Conservation (phyloP, 139 green algal species). For the Trebouxia sp. region DNA sequence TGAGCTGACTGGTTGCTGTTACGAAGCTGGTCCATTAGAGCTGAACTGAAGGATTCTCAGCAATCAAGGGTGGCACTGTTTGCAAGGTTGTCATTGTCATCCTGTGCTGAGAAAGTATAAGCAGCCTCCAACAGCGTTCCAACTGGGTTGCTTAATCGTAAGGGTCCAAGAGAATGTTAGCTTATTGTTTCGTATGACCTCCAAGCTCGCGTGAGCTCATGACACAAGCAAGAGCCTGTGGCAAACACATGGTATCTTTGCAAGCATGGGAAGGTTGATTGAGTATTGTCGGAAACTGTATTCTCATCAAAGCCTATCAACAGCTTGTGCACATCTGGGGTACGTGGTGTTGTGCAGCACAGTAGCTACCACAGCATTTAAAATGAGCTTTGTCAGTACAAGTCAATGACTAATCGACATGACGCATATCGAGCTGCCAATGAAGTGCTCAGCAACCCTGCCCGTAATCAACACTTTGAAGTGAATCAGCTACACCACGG, state of each 20-base stretch:
- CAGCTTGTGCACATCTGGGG: slow-evolving; percentile 10
- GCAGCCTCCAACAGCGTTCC: slow-evolving; percentile 6
- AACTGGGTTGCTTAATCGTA: neutral
- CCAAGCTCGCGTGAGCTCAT: neutral
- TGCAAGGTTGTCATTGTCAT: too few species aligned
- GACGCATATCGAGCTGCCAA: slow-evolving; percentile 23
- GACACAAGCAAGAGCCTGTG: slow-evolving; percentile 23
- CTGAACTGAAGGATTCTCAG: too few species aligned
- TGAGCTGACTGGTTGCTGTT: too few species aligned
- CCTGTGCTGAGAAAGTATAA: too few species aligned
- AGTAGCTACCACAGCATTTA: slow-evolving; percentile 25
- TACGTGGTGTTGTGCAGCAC: slow-evolving; percentile 5
- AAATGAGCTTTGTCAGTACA: slow-evolving; percentile 19
- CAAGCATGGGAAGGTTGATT: slow-evolving; percentile 23
- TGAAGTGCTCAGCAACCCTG: slow-evolving; percentile 23
- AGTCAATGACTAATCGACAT: slow-evolving; percentile 20
- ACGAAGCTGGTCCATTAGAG: too few species aligned
- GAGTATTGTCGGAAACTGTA: neutral
- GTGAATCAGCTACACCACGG: slow-evolving; percentile 18
- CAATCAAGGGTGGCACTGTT: too few species aligned
- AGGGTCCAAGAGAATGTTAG: slow-evolving; percentile 1
- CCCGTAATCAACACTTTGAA: slow-evolving; percentile 8
- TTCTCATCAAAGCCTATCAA: slow-evolving; percentile 17
- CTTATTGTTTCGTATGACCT: slow-evolving; percentile 18
- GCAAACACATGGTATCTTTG: slow-evolving; percentile 12